phyloP scores from a whole-genome alignment of 345 rosid genomes.

The Zanthoxylum bungeanum region DNA sequence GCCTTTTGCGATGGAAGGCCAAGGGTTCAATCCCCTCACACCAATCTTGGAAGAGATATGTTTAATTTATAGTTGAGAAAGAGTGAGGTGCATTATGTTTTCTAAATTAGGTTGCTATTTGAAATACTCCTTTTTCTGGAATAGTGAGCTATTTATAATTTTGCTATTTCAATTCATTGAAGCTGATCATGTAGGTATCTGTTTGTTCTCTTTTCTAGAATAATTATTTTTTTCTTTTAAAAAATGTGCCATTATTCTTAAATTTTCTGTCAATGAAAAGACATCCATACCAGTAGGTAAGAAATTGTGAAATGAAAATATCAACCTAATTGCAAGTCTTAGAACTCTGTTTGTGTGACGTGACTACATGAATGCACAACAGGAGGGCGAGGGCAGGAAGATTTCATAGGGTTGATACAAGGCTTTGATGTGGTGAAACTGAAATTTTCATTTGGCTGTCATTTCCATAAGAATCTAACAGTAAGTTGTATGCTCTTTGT shows the following conservation, averaged over 20 bases:
- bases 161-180: neutral
- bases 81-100: neutral
- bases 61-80: neutral
- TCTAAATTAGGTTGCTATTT: neutral
- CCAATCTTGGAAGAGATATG: neutral
- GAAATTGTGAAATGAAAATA: neutral
- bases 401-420: neutral
- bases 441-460: neutral
- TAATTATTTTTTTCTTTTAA: neutral
- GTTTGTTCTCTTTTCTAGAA: neutral
- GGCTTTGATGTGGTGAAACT: neutral
- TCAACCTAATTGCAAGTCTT: neutral
- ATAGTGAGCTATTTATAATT: too few species aligned
- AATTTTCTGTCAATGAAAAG: neutral
- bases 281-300: neutral
- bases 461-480: neutral
- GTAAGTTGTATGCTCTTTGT: too few species aligned
- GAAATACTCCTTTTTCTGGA: too few species aligned
- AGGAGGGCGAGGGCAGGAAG: neutral
- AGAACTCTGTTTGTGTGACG: neutral
- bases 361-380: neutral
- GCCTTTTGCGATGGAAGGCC: neutral
- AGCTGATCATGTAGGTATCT: neutral
- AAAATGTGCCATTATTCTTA: neutral
- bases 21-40: neutral